Conservation (phyloP, 1,284 basidiomycete species). For the Phylloporus sp. region DNA sequence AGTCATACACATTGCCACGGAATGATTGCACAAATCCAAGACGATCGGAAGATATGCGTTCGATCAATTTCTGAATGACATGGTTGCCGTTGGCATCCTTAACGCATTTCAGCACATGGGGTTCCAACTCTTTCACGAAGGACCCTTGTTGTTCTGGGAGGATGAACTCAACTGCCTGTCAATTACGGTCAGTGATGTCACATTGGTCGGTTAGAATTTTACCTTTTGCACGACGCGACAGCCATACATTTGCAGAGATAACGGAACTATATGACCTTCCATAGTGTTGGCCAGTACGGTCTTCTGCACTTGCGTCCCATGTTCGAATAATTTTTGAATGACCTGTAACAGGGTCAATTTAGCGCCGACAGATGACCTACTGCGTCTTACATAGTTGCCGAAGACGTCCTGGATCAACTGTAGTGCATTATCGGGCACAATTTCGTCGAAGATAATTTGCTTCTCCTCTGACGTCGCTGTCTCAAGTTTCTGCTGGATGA, state of each 20-base stretch:
- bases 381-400: slow-evolving; percentile 84
- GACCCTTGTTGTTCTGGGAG: slow-evolving; percentile 75
- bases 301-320: slow-evolving; percentile 81
- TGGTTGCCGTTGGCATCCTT: slow-evolving; percentile 96
- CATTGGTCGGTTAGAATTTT: slow-evolving; percentile 1
- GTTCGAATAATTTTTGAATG: slow-evolving; percentile 94
- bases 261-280: slow-evolving; percentile 77
- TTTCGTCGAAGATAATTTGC: slow-evolving; percentile 88
- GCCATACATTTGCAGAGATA: slow-evolving; percentile 95
- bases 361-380: not conserved
- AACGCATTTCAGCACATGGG: slow-evolving; percentile 85
- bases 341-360: slow-evolving; percentile 54
- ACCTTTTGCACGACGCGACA: slow-evolving; percentile 93
- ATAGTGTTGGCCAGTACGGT: slow-evolving; percentile 74
- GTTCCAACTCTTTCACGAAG: slow-evolving; percentile 83
- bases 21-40: slow-evolving; percentile 82
- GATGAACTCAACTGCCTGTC: slow-evolving; percentile 84
- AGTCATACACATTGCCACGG: slow-evolving; percentile 79
- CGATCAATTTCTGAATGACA: slow-evolving; percentile 88
- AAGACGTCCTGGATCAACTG: slow-evolving; percentile 94
- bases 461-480: slow-evolving; percentile 78
- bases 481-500: slow-evolving; percentile 88
- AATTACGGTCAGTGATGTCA: slow-evolving; percentile 8
- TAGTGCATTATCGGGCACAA: slow-evolving; percentile 77
- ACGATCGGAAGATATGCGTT: slow-evolving; percentile 78